Evolutionary conservation across 257 asterid species (phyloP), one percentile per base, ranked within the genome.

Genomic region (Solanum sparsipilum): DNA sequence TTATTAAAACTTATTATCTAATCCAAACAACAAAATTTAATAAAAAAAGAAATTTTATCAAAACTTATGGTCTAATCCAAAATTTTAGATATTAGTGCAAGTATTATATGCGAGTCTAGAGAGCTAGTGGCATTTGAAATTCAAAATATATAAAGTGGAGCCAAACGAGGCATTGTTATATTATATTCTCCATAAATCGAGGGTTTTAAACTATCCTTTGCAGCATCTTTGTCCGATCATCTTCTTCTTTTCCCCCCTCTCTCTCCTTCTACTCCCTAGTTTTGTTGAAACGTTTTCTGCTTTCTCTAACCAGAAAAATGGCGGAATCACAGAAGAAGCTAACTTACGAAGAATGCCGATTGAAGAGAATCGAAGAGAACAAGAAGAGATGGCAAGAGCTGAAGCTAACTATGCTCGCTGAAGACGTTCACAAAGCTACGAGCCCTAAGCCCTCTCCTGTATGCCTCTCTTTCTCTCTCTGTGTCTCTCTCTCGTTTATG

Each of bases 371-470:
- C 67, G 95, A 94, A 89, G 95, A 94, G 91, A 95, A 95, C 92
- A 93, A 92, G 93, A 93, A 88, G 86, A 92, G 98, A 88, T 92
- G 94, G 92, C 96, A 93, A 39, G 94, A 94, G 27, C 94, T 95
- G 48, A 94, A 94, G 72, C 94, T 95, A 89, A 89, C 87, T 91
- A 93, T 92, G 90, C 94, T 94, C 11, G 89, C 93, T 79, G 93
- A 89, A 82, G 88, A 93, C 52, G 93, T 95, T 48, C 95, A 72
- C 85, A 86, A 91, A 1, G 31, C 88, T 88, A 44, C 86, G 23
- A 44, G 81, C 68, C 94, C 93, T 20, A 95, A 93, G 63, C 71
- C 94, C 13, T 92, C 95, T 84, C 96, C 96, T 15, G 98, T 94
- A 34, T 2, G 21, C 31, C 44, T 29, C 31, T 36, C 56, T 58